Base-by-base conservation (phyloP, 305 asterid species). In the Fraxinus albicans region DNA sequence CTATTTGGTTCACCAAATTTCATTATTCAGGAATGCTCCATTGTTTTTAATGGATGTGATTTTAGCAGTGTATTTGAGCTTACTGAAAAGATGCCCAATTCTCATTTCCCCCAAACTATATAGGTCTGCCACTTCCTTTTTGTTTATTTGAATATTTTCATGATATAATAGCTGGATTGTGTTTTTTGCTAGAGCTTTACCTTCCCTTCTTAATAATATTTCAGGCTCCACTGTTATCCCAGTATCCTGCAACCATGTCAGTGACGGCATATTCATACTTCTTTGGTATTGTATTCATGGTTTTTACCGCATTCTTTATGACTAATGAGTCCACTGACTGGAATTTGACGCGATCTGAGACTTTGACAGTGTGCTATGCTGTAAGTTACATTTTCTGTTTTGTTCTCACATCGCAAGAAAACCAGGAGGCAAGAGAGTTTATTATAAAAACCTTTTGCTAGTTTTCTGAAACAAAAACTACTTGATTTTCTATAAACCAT, bases 201-300 rank as follows among this genome's bases (percentile, higher is more conserved):
- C 77, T 82, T 31, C 80, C 60, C 82, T 81, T 60, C 82, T 58
- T 34, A 85, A 75, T 55, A 79, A 77, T 86, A 74, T 84, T 85
- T 75, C 93, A 93, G 98, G 98, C 98, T 80, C 97, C 98, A 75
- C 86, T 96, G 81, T 81, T 96, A 81, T 94, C 91, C 29, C 92
- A 91, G 85, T 96, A 94, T 90, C 98, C 99, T 60, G 98, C 98
- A 76, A 91, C 90, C 85, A 89, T 96, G 85, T 94, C 99, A 42
- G 88, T 94, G 88, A 96, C 98, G 31, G 98, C 99, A 34, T 96
- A 86, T 89, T 91, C 99, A 77, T 93, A 93, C 90, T 85, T 84
- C 75, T 94, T 92, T 73, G 99, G 98, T 40, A 91, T 89, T 79
- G 77, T 89, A n/a, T 90, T 93, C 72, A 91, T 96, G 98, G 93